Conservation (phyloP, 2,329 filamentous ascomycete genomes). For the Pseudogymnoascus sp. region DNA sequence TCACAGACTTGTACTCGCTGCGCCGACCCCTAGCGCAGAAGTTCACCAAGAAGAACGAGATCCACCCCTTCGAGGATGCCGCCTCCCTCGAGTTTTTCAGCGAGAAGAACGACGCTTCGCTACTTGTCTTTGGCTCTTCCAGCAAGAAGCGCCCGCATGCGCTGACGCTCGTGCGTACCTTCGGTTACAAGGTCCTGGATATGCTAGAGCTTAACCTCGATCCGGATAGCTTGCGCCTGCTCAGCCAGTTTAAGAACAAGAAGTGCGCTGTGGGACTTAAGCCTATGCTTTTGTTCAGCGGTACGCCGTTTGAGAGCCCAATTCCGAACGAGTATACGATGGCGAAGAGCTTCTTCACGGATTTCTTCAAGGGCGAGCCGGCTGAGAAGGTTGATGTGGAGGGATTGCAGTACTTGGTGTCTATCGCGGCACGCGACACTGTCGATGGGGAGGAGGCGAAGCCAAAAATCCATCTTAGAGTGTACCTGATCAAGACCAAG, state of each 20-base stretch:
- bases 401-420: constrained; percentile 85
- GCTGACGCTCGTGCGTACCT: constrained; percentile 75
- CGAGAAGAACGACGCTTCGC: constrained; percentile 87
- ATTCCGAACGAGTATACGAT: constrained; percentile 74
- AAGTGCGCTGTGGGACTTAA: constrained; percentile 76
- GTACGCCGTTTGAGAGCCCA: constrained; percentile 78
- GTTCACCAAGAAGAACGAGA: constrained; percentile 94
- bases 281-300: constrained; percentile 87
- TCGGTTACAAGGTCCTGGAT: constrained; percentile 81
- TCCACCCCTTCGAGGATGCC: constrained; percentile 90
- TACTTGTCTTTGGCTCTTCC: constrained; percentile 77
- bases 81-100: constrained; percentile 89
- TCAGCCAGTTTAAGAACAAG: constrained; percentile 69
- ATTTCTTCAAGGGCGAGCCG: constrained; percentile 81
- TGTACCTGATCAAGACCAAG: constrained; percentile 82
- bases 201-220: constrained; percentile 90
- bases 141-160: constrained; percentile 95
- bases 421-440: constrained; percentile 67
- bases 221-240: constrained; percentile 60
- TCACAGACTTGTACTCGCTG: constrained; percentile 78
- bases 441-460: constrained; percentile 42
- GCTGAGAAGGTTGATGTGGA: constrained; percentile 85
- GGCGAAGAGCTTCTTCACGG: constrained; percentile 78
- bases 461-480: constrained; percentile 60
- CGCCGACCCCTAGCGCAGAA: constrained; percentile 80